Base-by-base conservation (phyloP, 1,284 basidiomycete genomes). In the Fomes fomentarius region DNA sequence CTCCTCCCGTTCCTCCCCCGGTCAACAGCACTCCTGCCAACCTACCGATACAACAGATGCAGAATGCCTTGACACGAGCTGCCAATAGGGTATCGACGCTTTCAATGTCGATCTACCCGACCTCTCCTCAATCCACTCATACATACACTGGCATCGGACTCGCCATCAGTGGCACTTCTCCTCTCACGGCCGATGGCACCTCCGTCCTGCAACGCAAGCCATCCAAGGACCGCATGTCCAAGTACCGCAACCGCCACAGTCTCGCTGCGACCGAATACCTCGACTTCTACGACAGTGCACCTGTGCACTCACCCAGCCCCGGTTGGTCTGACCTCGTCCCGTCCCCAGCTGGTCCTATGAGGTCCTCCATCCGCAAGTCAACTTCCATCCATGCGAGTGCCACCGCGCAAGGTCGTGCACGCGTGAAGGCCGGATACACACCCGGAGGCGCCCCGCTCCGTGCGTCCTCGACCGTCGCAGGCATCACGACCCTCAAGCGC, bases 391-490 rank as follows among this genome's bases (percentile, higher is more conserved):
- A 43, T 35, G 26, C 22, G 31, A 21, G 15, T 24, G 41, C 17
- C 39, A 48, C 39, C 14, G 30, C 48, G 2, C 76, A 74, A 47
- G 81, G 86, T 35, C 82, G 87, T 37, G 80, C 79, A 39, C 80
- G 80, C 39, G 82, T 89, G 58, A 86, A 86, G 67, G 85, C 85
- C 5, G 79, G 86, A 9, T 86, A 89, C 55, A 53, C 34, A 15
- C 59, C 59, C 1, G 76, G 78, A 12, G 73, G 80, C 11, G 71
- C 78, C 2, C 80, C 84, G 62, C 77, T 84, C 43, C 81, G 84
- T 70, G 52, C 84, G 1, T 69, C 68, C 6, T 57, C 67, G n/a
- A 63, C 66, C 11, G 60, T 63, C 21, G 51, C 63, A 5, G 60
- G 53, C 22, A 54, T 61, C 22, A 25, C 53, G 3, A 56, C 59